phyloP scores from a whole-genome alignment of 1,284 basidiomycete species.

The Sanghuangporus weigelae region DNA sequence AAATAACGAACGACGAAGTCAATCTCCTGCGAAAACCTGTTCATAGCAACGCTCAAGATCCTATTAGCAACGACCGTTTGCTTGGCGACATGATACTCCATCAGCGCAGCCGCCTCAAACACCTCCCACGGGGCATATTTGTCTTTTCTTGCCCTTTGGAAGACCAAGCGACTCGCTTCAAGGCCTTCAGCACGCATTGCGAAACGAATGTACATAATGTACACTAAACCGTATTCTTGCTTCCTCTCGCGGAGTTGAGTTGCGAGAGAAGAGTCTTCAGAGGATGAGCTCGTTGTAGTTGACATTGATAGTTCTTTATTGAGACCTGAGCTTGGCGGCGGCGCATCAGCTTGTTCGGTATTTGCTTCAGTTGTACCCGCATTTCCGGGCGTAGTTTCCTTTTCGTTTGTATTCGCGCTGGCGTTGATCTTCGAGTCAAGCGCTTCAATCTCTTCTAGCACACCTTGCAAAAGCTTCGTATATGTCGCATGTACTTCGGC shows the following conservation, averaged over 20 bases:
- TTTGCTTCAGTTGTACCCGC: conserved; percentile 25
- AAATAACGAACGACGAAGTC: conserved; percentile 89
- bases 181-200: conserved; percentile 74
- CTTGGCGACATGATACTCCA: conserved; percentile 95
- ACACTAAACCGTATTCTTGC: conserved; percentile 65
- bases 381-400: conserved; percentile 24
- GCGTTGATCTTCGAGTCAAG: conserved; percentile 51
- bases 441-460: conserved; percentile 70
- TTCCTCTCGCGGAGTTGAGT: conserved; percentile 57
- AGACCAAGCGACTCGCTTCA: conserved; percentile 60
- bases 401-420: conserved; percentile 26
- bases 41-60: conserved; percentile 94
- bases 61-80: conserved; percentile 81
- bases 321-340: not conserved
- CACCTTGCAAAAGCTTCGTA: conserved; percentile 64
- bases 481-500: conserved; percentile 65
- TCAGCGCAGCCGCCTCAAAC: conserved; percentile 88
- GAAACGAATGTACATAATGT: conserved; percentile 92
- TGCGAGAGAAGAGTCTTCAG: conserved; percentile 39
- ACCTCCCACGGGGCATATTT: conserved; percentile 88
- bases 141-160: conserved; percentile 83
- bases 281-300: conserved; percentile 23
- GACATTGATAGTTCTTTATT: conserved; percentile 33
- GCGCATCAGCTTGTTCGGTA: conserved; percentile 23
- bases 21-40: conserved; percentile 77